phyloP scores from a whole-genome alignment of 768 basidiomycete species.

The Collybia nuda region DNA sequence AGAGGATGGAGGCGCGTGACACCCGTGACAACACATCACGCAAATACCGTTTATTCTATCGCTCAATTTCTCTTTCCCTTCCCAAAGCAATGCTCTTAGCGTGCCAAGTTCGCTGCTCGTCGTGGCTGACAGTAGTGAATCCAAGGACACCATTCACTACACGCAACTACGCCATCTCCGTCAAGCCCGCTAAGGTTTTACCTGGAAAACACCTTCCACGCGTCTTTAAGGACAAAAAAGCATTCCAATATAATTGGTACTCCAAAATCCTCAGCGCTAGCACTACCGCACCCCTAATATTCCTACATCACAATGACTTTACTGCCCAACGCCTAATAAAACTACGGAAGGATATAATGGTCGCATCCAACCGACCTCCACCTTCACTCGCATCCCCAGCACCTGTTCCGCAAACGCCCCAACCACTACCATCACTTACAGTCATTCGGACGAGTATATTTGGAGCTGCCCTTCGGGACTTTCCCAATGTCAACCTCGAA shows the following conservation, averaged over 20 bases:
- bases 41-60: slow-evolving; percentile 14
- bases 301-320: slow-evolving; percentile 80
- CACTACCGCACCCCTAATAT: slow-evolving; percentile 60
- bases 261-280: slow-evolving; percentile 63
- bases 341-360: slow-evolving; percentile 66
- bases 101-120: slow-evolving; percentile 26
- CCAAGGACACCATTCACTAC: slow-evolving; percentile 23
- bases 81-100: slow-evolving; percentile 12
- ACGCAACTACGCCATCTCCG: slow-evolving; percentile 57
- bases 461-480: slow-evolving; percentile 72
- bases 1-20: slow-evolving; percentile 7
- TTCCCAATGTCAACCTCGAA: slow-evolving; percentile 46
- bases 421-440: slow-evolving; percentile 52
- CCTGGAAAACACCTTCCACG: slow-evolving; percentile 60
- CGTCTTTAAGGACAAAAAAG: slow-evolving; percentile 76
- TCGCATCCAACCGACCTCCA: slow-evolving; percentile 48
- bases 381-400: slow-evolving; percentile 35
- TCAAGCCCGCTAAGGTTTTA: slow-evolving; percentile 49
- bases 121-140: slow-evolving; percentile 14
- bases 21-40: slow-evolving; percentile 9
- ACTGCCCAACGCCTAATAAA: slow-evolving; percentile 63
- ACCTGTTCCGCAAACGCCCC: slow-evolving; percentile 20
- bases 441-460: slow-evolving; percentile 79
- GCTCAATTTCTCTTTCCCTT: neutral
- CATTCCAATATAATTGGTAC: slow-evolving; percentile 81